Percentiles rank a stretch among this genome's conserved stretches.
These are phyloP conservation scores for Lyophyllum shimeji DNA, from an alignment of 768 basidiomycete species.

Conservation along the genomic window DNA sequence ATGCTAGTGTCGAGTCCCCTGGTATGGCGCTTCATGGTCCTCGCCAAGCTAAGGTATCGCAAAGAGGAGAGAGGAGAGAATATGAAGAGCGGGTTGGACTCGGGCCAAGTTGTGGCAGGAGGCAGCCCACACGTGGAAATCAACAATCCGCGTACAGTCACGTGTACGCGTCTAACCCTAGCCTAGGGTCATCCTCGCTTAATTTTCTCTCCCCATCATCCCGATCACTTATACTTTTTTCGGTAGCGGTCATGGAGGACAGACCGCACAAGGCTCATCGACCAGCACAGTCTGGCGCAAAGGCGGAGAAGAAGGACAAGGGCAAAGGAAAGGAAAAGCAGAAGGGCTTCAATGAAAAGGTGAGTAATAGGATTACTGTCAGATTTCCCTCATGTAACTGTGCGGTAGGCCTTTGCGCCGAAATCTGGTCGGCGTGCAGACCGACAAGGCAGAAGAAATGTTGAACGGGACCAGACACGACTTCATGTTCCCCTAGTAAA, in stretches of 20 bases:
- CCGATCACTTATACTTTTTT: background rate
- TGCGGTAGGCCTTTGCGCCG: slow-evolving; percentile 81
- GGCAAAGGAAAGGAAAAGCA: slow-evolving; percentile 68
- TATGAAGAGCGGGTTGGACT: background rate
- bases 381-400: background rate
- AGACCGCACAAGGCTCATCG: slow-evolving; percentile 83
- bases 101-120: slow-evolving; percentile 14
- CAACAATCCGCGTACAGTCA: slow-evolving; percentile 18
- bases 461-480: slow-evolving; percentile 90
- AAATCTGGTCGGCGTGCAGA: slow-evolving; percentile 90
- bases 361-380: slow-evolving; percentile 24
- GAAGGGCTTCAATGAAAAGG: slow-evolving; percentile 90
- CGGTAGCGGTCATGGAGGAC: slow-evolving; percentile 55
- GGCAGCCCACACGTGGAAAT: background rate
- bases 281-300: slow-evolving; percentile 66
- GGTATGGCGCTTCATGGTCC: slow-evolving; percentile 35
- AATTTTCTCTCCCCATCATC: background rate
- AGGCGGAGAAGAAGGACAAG: slow-evolving; percentile 78
- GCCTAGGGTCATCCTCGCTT: slow-evolving; percentile 1
- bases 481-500: slow-evolving; percentile 96
- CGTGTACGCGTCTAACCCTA: slow-evolving; percentile 13
- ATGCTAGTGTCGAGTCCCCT: slow-evolving; percentile 49
- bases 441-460: slow-evolving; percentile 84
- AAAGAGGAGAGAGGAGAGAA: slow-evolving; percentile 3
- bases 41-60: slow-evolving; percentile 25